Percentiles rank a stretch among this genome's conserved stretches.
Conservation (phyloP, 2,329 filamentous ascomycete species). For the Diaporthe humulicola region DNA sequence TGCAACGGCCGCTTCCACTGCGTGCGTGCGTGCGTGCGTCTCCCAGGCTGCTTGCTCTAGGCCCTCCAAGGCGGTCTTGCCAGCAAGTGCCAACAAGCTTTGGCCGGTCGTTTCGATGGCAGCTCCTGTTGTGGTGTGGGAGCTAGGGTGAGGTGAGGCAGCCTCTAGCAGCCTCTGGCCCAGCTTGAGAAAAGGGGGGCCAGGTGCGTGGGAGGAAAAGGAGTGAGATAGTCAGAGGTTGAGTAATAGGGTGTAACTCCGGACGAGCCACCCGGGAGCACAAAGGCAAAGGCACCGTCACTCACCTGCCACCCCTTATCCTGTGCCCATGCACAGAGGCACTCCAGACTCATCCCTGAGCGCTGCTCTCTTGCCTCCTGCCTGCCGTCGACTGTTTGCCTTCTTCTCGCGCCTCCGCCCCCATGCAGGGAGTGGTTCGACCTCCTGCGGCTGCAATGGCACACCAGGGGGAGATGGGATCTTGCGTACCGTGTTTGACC, state of each 20-base stretch:
- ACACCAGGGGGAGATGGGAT: slow-evolving; percentile 38
- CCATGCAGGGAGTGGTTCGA: slow-evolving; percentile 32
- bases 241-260: slow-evolving; percentile 7
- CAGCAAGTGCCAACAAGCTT: slow-evolving; percentile 3
- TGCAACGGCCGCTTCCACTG: slow-evolving; percentile 27
- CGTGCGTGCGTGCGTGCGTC: neutral
- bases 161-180: slow-evolving; percentile 11
- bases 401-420: neutral
- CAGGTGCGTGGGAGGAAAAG: neutral
- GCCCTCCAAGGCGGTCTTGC: neutral
- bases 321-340: neutral
- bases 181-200: neutral
- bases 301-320: slow-evolving; percentile 10
- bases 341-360: slow-evolving; percentile 5
- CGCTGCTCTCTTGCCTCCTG: neutral
- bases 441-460: slow-evolving; percentile 40
- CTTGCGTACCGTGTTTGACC: slow-evolving; percentile 33
- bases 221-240: slow-evolving; percentile 1
- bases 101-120: neutral
- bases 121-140: slow-evolving; percentile 5
- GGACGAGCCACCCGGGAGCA: slow-evolving; percentile 2
- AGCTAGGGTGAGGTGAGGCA: slow-evolving; percentile 15
- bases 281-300: slow-evolving; percentile 22
- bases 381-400: slow-evolving; percentile 14
- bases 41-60: slow-evolving; percentile 5